phyloP scores from a whole-genome alignment of 495 filamentous ascomycete species.

The Podospora comata region DNA sequence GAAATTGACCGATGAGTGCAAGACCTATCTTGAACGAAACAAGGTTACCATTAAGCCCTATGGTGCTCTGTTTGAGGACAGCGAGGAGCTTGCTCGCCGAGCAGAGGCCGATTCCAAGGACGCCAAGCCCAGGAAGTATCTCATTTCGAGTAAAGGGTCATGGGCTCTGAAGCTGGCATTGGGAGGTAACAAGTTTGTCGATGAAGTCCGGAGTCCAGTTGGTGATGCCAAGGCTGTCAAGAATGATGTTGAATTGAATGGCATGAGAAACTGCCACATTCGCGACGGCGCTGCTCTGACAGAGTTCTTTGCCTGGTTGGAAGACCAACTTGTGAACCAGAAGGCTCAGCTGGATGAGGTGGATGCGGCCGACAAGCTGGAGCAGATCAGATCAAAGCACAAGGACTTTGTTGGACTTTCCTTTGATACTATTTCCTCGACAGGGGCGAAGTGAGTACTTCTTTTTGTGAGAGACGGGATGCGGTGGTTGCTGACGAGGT shows the following conservation, averaged over 20 bases:
- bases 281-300: conserved; percentile 89
- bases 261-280: conserved; percentile 92
- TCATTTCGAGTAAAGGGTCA: conserved; percentile 84
- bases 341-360: conserved; percentile 80
- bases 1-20: conserved; percentile 69
- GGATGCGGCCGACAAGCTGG: conserved; percentile 84
- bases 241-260: conserved; percentile 85
- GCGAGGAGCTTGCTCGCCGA: conserved; percentile 56
- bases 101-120: conserved; percentile 35
- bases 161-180: conserved; percentile 89
- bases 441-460: conserved; percentile 68
- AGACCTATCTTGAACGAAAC: conserved; percentile 66
- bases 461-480: background rate
- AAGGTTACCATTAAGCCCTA: conserved; percentile 78
- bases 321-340: conserved; percentile 76
- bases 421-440: conserved; percentile 95
- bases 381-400: conserved; percentile 74
- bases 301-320: conserved; percentile 95
- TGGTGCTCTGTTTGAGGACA: conserved; percentile 74
- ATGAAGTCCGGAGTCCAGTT: conserved; percentile 83
- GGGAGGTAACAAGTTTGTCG: conserved; percentile 82
- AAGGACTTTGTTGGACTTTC: conserved; percentile 86
- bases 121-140: conserved; percentile 61
- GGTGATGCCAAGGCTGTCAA: conserved; percentile 97
- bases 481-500: conserved; percentile 12